Conservation (phyloP, 176 grass and related monocot genomes). For the Olyra latifolia region DNA sequence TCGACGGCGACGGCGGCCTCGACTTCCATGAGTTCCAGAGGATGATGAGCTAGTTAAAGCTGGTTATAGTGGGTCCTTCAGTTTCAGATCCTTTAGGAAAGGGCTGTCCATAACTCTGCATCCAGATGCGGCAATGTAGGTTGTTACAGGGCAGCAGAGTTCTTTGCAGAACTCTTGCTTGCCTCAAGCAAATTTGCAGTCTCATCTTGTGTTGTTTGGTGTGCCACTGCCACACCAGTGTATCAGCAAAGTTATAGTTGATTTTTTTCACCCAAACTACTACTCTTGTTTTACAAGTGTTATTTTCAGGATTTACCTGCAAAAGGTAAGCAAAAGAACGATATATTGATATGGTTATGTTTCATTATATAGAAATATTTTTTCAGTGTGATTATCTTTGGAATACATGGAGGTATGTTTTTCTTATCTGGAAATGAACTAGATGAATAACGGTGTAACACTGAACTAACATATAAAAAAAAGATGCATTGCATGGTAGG, state of each 20-base stretch:
- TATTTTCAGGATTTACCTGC: background rate
- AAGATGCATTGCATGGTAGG: too few species aligned
- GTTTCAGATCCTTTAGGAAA: background rate
- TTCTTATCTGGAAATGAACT: background rate
- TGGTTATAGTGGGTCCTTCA: background rate
- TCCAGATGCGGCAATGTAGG: constrained; percentile 48
- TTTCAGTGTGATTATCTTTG: background rate
- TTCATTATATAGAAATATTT: background rate
- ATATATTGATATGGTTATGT: background rate
- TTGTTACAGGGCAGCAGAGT: constrained; percentile 10
- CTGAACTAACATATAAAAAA: background rate
- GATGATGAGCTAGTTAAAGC: constrained; percentile 81
- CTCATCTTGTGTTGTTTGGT: constrained; percentile 50
- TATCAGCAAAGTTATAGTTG: constrained; percentile 22
- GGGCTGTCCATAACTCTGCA: constrained; percentile 47
- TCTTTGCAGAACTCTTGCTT: background rate
- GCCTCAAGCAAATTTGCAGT: constrained; percentile 22
- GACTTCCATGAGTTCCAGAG: constrained; percentile 87
- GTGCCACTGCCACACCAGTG: constrained; percentile 28
- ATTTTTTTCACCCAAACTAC: background rate
- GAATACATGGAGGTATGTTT: background rate
- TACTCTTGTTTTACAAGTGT: background rate
- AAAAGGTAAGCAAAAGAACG: background rate
- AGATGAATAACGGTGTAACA: background rate
- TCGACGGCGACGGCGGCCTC: constrained; percentile 84